Base-by-base conservation (phyloP, 768 basidiomycete species). In the Rhodotorula diobovata region DNA sequence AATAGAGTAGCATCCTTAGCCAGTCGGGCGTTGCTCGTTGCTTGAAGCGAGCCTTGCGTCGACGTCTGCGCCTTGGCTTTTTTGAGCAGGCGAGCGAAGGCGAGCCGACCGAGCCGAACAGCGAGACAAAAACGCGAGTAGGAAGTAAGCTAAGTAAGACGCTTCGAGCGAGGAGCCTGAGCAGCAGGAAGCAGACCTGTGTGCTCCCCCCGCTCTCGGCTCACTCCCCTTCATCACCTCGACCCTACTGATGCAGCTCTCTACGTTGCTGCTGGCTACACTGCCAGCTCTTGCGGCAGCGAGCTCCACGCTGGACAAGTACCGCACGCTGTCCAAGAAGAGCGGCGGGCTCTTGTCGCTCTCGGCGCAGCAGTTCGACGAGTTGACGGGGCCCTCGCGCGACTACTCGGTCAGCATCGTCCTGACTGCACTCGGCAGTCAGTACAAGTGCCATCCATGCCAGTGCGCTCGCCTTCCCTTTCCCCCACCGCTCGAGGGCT, bases 381-480 rank as follows among this genome's bases (percentile, higher is more conserved):
- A 93, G 66, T 81, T 98, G 35, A 88, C 78, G 23, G 66, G 88
- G 6, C 81, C 85, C 11, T 85, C 88, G 16, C 88, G 96, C 71
- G 87, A 88, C 74, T 99, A 94, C 89, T 89, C 90, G 3, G 87
- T 88, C n/a, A 84, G 88, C 9, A 83, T 99, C 63, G 88, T 93
- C 21, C 85, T 98, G 79, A 99, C 96, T 2, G 96, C 96, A 0
- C 80, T 96, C 71, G 88, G 88, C 76, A 82, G 86, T 18, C 85
- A 87, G 72, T 87, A 91, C 78, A 89, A 88, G 80, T 99, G 96
- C 80, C 80, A 79, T n/a, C 95, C 94, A 57, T 99, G 96, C 89
- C 89, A 84, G 94, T 91, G 76, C 56, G 56, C 23, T 15, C 7
- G 1, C 23, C 28, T 37, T 54, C 55, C 48, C 35, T 30, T 54